Conservation (phyloP, 345 rosid species). For the Citrus trifoliata region DNA sequence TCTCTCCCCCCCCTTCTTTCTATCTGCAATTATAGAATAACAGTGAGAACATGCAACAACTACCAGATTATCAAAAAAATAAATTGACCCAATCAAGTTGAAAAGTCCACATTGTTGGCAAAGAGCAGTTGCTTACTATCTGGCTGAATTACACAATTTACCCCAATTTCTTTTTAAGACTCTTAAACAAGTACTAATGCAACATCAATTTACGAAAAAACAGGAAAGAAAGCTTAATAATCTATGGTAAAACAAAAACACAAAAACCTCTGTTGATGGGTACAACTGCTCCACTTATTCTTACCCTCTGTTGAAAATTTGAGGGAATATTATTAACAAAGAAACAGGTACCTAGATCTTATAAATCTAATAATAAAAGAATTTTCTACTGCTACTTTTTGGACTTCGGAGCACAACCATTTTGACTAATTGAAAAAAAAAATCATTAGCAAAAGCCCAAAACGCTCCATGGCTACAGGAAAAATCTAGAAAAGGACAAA, state of each 20-base stretch:
- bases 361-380: neutral
- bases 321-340: neutral
- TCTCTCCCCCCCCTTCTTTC: neutral
- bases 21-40: neutral
- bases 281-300: neutral
- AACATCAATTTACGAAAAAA: neutral
- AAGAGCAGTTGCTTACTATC: neutral
- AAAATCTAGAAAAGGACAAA: neutral
- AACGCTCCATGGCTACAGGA: neutral
- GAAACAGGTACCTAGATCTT: neutral
- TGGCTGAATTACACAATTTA: neutral
- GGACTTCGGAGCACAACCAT: neutral
- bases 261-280: neutral
- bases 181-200: neutral
- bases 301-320: neutral
- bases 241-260: too few species aligned
- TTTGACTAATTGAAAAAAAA: neutral
- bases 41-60: neutral
- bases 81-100: neutral
- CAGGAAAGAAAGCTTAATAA: too few species aligned
- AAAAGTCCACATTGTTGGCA: neutral
- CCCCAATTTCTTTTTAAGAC: neutral
- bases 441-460: neutral
- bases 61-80: neutral
- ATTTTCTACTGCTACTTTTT: neutral